These are phyloP conservation scores for Panicum virgatum DNA, from an alignment of 202 grass and related monocot species.

Conservation along the genomic window DNA sequence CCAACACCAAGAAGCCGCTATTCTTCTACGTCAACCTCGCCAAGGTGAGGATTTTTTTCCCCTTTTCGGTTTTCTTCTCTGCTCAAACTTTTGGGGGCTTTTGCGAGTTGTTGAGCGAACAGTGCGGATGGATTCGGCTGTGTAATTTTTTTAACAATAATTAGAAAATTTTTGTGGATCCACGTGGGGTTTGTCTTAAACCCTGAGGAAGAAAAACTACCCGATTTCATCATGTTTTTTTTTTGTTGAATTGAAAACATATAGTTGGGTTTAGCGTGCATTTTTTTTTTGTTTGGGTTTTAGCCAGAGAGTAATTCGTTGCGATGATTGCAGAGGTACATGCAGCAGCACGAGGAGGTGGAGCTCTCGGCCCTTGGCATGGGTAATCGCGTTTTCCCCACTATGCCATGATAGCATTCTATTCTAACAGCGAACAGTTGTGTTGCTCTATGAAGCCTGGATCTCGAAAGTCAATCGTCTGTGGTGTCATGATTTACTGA, in stretches of 20 bases:
- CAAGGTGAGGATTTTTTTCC: slow-evolving; percentile 41
- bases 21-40: slow-evolving; percentile 88
- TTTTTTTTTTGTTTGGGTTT: slow-evolving; percentile 7
- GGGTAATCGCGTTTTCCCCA: slow-evolving; percentile 59
- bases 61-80: too few species aligned
- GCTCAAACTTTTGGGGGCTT: not conserved
- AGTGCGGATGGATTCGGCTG: not conserved
- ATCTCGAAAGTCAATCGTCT: not conserved
- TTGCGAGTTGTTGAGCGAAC: not conserved
- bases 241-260: not conserved
- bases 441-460: not conserved
- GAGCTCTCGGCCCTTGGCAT: slow-evolving; percentile 97
- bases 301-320: slow-evolving; percentile 11
- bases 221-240: not conserved
- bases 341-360: slow-evolving; percentile 88
- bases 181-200: not conserved
- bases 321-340: slow-evolving; percentile 77
- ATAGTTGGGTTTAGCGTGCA: not conserved
- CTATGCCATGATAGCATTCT: not conserved
- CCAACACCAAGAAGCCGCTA: slow-evolving; percentile 82
- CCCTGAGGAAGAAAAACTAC: not conserved
- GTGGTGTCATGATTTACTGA: not conserved
- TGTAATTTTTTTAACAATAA: not conserved
- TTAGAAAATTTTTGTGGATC: not conserved
- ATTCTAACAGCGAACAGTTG: not conserved